Base-by-base conservation (phyloP, 2,329 filamentous ascomycete genomes). In the Setomelanomma holmii region DNA sequence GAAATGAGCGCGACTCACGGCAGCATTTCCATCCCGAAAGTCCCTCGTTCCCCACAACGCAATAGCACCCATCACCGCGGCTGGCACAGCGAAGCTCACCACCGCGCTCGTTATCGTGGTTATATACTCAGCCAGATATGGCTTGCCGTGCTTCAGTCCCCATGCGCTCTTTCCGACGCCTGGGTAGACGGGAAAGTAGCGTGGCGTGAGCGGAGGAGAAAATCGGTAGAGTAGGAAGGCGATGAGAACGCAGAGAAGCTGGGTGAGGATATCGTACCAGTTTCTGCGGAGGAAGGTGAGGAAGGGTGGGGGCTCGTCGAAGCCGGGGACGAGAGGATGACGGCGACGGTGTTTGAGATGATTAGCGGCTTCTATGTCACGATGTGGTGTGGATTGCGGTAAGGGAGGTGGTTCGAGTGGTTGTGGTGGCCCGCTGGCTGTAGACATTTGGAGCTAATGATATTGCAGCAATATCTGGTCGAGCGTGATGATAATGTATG, bases 81-180 rank as follows among this genome's bases (percentile, higher is more conserved):
- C 85, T 4, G 89, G 88, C 10, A 89, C 74, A 0, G 87, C 63
- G n/a, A 82, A 78, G 6, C 82, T 85, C 1, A 90, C 76, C 12
- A 89, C 69, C 1, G 87, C 87, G 5, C 87, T 86, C 1, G 82
- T 76, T 79, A 83, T 85, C 59, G 88, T 89, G 12, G 85, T 85
- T 11, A 91, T 74, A 63, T 89, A 88, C 60, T 90, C 86, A n/a
- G 83, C 80, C 51, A 86, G 82, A n/a, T 86, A 73, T 0, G 87
- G 86, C 63, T 88, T 88, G 27, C 85, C 85, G 58, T 89, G 86
- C 56, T 88, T 53, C 10, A 66, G 8, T 1, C 64, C 63, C 56
- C 53, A 85, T 84, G 30, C 16, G 19, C 43, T 56, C 0, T 17
- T 49, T 36, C 58, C 46, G 2, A 68, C 47, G 19, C 59, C 62